Evolutionary conservation across 192 early-diverging fungal species (phyloP).

Genomic region (Linnemannia schmuckeri): DNA sequence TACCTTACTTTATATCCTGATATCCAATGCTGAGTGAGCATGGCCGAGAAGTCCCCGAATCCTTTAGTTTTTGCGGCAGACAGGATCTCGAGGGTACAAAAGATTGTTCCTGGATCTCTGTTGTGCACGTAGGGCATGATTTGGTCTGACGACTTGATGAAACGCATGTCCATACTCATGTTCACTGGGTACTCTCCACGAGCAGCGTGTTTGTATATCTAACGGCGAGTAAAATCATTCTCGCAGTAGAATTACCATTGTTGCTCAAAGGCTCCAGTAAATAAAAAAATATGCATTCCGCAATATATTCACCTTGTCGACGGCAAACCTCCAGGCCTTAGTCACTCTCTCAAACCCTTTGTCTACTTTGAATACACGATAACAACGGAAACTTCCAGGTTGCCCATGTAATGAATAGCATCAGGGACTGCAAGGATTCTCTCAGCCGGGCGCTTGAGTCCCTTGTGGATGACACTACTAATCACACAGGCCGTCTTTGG

Average conservation of each 20-base stretch:
- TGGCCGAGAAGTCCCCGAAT: slow-evolving; percentile 39
- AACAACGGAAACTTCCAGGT: background rate
- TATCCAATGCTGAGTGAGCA: slow-evolving; percentile 49
- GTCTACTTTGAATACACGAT: background rate
- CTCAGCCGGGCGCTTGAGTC: slow-evolving; percentile 11
- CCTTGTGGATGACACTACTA: background rate
- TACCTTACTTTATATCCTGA: slow-evolving; percentile 47
- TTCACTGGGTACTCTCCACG: background rate
- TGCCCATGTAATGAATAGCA: slow-evolving; percentile 27
- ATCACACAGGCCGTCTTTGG: slow-evolving; percentile 14
- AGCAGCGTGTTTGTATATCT: slow-evolving; percentile 39
- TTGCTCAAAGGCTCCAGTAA: too few relatives aligned
- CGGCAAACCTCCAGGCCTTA: background rate
- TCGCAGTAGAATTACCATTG: too few relatives aligned
- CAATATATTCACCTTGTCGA: background rate
- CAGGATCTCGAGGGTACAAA: slow-evolving; percentile 41
- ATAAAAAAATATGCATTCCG: too few relatives aligned
- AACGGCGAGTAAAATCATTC: too few relatives aligned
- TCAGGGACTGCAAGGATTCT: background rate
- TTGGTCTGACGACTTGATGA: slow-evolving; percentile 41
- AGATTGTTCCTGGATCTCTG: slow-evolving; percentile 42
- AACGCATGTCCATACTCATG: slow-evolving; percentile 38
- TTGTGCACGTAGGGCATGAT: slow-evolving; percentile 41
- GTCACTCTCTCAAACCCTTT: background rate
- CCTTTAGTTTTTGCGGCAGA: slow-evolving; percentile 19